Percentiles rank a stretch among this genome's conserved stretches.
Evolutionary conservation across 129 eudicot species (phyloP).

Genomic region (Flaveria sonorensis): DNA sequence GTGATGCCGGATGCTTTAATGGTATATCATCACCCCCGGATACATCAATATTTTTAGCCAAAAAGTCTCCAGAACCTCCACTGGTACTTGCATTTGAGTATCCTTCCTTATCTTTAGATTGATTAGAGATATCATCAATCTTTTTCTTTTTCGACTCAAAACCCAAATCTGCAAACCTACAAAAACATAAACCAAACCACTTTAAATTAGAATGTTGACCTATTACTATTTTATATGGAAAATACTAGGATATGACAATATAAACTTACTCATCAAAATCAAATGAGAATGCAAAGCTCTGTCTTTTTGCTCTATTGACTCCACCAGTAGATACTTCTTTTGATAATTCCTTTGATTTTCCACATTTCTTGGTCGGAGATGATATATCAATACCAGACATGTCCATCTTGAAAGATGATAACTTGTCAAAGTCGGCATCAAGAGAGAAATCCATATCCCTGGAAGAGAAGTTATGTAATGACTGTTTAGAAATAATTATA

Average conservation of each 20-base stretch:
- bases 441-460: constrained; percentile 92
- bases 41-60: constrained; percentile 33
- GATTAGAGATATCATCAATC: constrained; percentile 36
- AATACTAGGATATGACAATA: constrained; percentile 4
- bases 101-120: constrained; percentile 39
- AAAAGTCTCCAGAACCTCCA: constrained; percentile 41
- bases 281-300: constrained; percentile 59
- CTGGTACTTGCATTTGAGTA: constrained; percentile 34
- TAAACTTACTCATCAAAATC: constrained; percentile 65
- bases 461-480: constrained; percentile 17
- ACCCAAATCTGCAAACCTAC: constrained; percentile 58
- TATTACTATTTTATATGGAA: constrained; percentile 9
- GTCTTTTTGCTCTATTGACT: constrained; percentile 47
- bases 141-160: constrained; percentile 50
- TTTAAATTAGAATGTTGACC: background rate
- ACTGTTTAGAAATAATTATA: constrained; percentile 19
- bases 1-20: constrained; percentile 40
- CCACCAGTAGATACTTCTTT: constrained; percentile 52
- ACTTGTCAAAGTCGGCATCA: constrained; percentile 71
- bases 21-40: constrained; percentile 32
- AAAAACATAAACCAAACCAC: constrained; percentile 21
- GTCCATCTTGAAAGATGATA: constrained; percentile 78
- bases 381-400: constrained; percentile 79
- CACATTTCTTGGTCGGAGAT: constrained; percentile 55
- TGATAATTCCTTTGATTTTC: constrained; percentile 51